Evolutionary conservation across 495 filamentous ascomycete genomes (phyloP).

Genomic region (Penicillium diatomitis): DNA sequence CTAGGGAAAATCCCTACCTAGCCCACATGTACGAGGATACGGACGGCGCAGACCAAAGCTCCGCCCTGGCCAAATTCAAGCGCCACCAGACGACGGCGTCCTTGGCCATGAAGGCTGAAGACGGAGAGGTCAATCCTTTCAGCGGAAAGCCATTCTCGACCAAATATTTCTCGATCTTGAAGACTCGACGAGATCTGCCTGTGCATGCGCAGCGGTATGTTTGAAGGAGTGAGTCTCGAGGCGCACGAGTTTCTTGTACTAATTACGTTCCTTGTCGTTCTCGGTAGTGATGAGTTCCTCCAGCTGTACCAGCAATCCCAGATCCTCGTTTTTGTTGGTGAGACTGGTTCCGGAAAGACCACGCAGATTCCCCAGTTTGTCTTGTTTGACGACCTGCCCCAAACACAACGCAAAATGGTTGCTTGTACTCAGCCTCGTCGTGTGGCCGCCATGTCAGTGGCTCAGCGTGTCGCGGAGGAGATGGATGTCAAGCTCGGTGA

Average conservation of each 20-base stretch:
- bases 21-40: conserved; percentile 70
- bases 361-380: conserved; percentile 99
- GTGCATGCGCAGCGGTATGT: conserved; percentile 79
- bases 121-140: conserved; percentile 80
- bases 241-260: not conserved
- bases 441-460: conserved; percentile 98
- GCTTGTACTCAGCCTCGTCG: conserved; percentile 97
- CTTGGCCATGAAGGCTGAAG: conserved; percentile 63
- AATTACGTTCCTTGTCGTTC: not conserved
- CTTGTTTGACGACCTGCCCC: conserved; percentile 90
- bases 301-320: conserved; percentile 85
- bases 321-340: conserved; percentile 96
- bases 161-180: conserved; percentile 81
- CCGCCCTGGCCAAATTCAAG: conserved; percentile 54
- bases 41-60: conserved; percentile 33
- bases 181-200: conserved; percentile 74
- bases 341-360: conserved; percentile 98
- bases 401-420: conserved; percentile 74
- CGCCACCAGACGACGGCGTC: conserved; percentile 75
- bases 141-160: conserved; percentile 63
- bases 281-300: conserved; percentile 76
- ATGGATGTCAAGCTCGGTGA: conserved; percentile 91
- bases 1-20: conserved; percentile 72
- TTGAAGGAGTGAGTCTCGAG: not conserved
- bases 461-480: conserved; percentile 94